These are phyloP conservation scores for Paragyromitra xinjiangensis DNA, from an alignment of 495 filamentous ascomycete genomes.

Conservation along the genomic window DNA sequence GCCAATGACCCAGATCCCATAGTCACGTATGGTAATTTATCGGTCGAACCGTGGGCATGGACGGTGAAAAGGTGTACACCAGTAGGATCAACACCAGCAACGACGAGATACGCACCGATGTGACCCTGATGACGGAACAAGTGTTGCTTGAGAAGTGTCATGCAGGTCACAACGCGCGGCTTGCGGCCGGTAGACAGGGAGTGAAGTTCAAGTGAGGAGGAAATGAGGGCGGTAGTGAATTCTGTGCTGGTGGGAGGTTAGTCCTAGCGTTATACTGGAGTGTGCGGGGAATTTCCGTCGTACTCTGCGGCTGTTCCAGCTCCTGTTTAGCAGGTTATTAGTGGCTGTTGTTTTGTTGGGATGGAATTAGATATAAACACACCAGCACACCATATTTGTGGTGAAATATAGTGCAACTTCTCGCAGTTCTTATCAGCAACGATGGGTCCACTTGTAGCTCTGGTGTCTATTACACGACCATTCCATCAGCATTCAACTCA, in stretches of 20 bases:
- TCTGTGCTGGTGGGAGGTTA: slow-evolving; percentile 68
- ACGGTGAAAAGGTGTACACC: slow-evolving; percentile 97
- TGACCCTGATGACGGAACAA: slow-evolving; percentile 98
- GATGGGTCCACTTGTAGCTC: slow-evolving; percentile 96
- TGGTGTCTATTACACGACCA: slow-evolving; percentile 79
- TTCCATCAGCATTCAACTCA: slow-evolving; percentile 32
- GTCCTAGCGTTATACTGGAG: slow-evolving; percentile 58
- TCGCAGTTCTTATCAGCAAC: slow-evolving; percentile 99
- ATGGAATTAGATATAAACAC: slow-evolving; percentile 1
- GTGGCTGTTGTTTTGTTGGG: neutral
- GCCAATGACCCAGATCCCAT: slow-evolving; percentile 97
- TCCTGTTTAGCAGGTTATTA: slow-evolving; percentile 44
- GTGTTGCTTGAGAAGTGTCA: slow-evolving; percentile 99
- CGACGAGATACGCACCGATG: slow-evolving; percentile 97
- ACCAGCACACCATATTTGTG: slow-evolving; percentile 99
- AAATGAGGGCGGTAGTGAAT: slow-evolving; percentile 98
- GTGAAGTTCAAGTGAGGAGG: slow-evolving; percentile 97
- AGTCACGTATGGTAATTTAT: slow-evolving; percentile 99
- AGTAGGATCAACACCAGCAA: slow-evolving; percentile 96
- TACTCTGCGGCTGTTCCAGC: slow-evolving; percentile 98
- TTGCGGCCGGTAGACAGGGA: slow-evolving; percentile 93
- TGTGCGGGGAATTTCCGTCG: slow-evolving; percentile 93
- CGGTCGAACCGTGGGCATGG: slow-evolving; percentile 96
- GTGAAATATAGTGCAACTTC: slow-evolving; percentile 98
- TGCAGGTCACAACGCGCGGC: slow-evolving; percentile 96